Evolutionary conservation across 2,329 filamentous ascomycete genomes (phyloP).

Genomic region (Immersiporthe knoxdaviesiana): DNA sequence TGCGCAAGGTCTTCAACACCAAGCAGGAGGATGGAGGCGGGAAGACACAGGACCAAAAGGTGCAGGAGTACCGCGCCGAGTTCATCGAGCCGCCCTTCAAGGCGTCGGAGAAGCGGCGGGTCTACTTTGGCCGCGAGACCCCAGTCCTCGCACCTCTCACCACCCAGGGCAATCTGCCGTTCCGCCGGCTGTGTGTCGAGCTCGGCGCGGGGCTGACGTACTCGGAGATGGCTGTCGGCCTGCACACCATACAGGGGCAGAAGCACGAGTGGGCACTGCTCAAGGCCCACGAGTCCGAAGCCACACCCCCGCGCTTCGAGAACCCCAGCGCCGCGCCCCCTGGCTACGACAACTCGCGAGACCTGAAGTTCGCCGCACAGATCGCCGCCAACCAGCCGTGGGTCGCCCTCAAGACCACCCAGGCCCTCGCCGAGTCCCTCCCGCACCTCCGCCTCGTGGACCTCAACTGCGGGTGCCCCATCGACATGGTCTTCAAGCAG

Average conservation of each 20-base stretch:
- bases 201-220: slow-evolving; percentile 92
- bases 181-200: slow-evolving; percentile 85
- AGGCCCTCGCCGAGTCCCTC: slow-evolving; percentile 74
- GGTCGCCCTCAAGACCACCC: slow-evolving; percentile 85
- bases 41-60: slow-evolving; percentile 41
- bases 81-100: slow-evolving; percentile 87
- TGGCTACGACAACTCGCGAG: slow-evolving; percentile 79
- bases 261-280: slow-evolving; percentile 94
- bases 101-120: slow-evolving; percentile 87
- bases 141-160: slow-evolving; percentile 93
- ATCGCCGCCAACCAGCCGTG: slow-evolving; percentile 92
- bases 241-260: slow-evolving; percentile 86
- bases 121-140: slow-evolving; percentile 95
- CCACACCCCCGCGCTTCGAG: slow-evolving; percentile 69
- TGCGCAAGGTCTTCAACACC: slow-evolving; percentile 50
- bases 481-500: slow-evolving; percentile 87
- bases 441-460: slow-evolving; percentile 89
- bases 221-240: slow-evolving; percentile 95
- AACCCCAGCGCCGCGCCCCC: slow-evolving; percentile 52
- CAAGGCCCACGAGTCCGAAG: slow-evolving; percentile 87
- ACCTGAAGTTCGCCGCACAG: slow-evolving; percentile 89
- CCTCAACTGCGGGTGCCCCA: slow-evolving; percentile 95
- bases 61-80: slow-evolving; percentile 75
- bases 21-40: slow-evolving; percentile 33
- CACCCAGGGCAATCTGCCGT: slow-evolving; percentile 95